Evolutionary conservation across 306 rosid genomes (phyloP), one percentile per base, ranked within the genome.

Genomic region (Lupinus albus): DNA sequence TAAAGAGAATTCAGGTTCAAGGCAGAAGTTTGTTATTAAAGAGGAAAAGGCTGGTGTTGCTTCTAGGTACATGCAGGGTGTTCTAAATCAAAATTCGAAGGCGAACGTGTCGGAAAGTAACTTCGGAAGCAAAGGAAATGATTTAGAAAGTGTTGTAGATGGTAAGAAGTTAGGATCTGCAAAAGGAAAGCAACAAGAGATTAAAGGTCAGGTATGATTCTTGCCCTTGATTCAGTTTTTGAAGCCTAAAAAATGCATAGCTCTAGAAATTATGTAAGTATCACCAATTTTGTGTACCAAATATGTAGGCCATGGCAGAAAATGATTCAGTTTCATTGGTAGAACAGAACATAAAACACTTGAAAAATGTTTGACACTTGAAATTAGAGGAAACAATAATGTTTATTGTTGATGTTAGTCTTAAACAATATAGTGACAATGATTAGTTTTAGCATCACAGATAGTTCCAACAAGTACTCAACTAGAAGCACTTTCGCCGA

Each of bases 21-120:
- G 81, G 45, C 89, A 86, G n/a, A 88, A 75, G 81, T 72, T 93
- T 75, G 79, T 88, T 44, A 88, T 93, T 39, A 93, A 90, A 72
- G 94, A 93, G 80, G 96, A 93, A 71, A 93, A 84, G 46, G 71
- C 82, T 38, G 84, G 54, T 35, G 96, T 93, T 62, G 81, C 94
- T 8, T 93, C 99, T 4, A 83, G 99, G 86, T 90, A 93, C 54
- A 86, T 93, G 99, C 93, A 81, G 71, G 90, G 96, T 55, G 84
- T 86, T 71, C 65, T 73, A 35, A 55, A 87, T 53, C 76, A 81
- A 52, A 81, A 69, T 68, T 57, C 87, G 4, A 87, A 81, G 72
- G 25, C 74, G 17, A 81, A 73, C 67, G 80, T 59, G 1, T 5
- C 44, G 35, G 92, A 87, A 62, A 41, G 63, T 8, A 78, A 57